Evolutionary conservation across 2,329 filamentous ascomycete species (phyloP).

Genomic region (Trichoderma asperellum): DNA sequence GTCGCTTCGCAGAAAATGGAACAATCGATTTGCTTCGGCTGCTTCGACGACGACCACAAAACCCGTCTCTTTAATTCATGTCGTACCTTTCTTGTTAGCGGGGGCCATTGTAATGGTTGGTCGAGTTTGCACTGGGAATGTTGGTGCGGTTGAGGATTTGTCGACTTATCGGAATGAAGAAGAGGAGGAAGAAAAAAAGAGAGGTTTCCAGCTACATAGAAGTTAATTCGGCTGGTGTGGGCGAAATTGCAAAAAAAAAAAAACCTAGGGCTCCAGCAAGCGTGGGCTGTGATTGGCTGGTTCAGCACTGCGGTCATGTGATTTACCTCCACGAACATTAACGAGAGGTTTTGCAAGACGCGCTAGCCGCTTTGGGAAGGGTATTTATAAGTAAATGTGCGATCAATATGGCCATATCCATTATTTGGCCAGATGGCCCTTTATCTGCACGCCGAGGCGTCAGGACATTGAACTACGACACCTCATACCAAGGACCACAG

Average conservation of each 20-base stretch:
- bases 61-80: slow-evolving; percentile 35
- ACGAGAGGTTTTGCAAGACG: neutral
- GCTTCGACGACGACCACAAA: slow-evolving; percentile 25
- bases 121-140: slow-evolving; percentile 19
- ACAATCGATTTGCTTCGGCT: slow-evolving; percentile 2
- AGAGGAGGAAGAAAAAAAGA: neutral
- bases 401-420: slow-evolving; percentile 10
- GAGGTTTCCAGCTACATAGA: neutral
- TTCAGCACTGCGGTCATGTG: slow-evolving; percentile 28
- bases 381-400: slow-evolving; percentile 25
- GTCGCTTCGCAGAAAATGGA: slow-evolving; percentile 8
- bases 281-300: slow-evolving; percentile 24
- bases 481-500: neutral
- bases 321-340: neutral
- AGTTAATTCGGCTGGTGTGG: slow-evolving; percentile 31
- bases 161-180: slow-evolving; percentile 26
- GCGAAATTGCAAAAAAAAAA: slow-evolving; percentile 29
- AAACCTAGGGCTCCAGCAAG: slow-evolving; percentile 35
- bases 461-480: neutral
- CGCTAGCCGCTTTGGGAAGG: slow-evolving; percentile 12
- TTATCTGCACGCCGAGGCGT: slow-evolving; percentile 6
- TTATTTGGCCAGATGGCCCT: slow-evolving; percentile 7
- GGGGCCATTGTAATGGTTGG: slow-evolving; percentile 43
- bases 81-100: slow-evolving; percentile 53
- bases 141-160: slow-evolving; percentile 26